Evolutionary conservation across 2,329 filamentous ascomycete species (phyloP).

Genomic region (Aspergillus sp.): DNA sequence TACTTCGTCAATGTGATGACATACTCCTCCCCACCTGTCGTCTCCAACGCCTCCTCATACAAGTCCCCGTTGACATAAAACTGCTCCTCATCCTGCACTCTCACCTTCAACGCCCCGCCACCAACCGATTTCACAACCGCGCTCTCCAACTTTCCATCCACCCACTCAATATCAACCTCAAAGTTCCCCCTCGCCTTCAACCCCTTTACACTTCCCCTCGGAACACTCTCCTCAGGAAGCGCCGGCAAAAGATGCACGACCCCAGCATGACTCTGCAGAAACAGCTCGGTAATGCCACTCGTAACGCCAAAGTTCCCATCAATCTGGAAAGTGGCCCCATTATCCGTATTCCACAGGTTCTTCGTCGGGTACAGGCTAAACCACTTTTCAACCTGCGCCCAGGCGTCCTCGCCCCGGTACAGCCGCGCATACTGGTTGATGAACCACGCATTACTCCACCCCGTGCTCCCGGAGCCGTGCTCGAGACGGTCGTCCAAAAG

Average conservation of each 20-base stretch:
- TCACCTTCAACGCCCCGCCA: background rate
- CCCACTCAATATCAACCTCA: constrained; percentile 37
- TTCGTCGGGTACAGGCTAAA: constrained; percentile 4
- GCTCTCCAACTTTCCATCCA: background rate
- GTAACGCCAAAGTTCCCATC: constrained; percentile 10
- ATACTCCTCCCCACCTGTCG: background rate
- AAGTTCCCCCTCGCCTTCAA: constrained; percentile 37
- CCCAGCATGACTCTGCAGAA: constrained; percentile 1
- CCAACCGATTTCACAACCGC: background rate
- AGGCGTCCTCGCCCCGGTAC: constrained; percentile 1
- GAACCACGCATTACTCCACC: constrained; percentile 6
- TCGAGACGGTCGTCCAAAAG: background rate
- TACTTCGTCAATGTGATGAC: background rate
- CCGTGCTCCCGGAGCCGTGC: constrained; percentile 4
- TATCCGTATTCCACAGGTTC: constrained; percentile 5
- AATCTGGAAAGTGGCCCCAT: constrained; percentile 6
- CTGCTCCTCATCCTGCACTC: background rate
- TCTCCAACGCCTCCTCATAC: background rate
- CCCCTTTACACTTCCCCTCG: constrained; percentile 29
- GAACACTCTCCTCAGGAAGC: constrained; percentile 29
- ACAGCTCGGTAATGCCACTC: constrained; percentile 5
- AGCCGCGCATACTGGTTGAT: constrained; percentile 5
- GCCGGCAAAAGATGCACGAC: constrained; percentile 38
- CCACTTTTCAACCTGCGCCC: constrained; percentile 1
- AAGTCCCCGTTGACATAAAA: background rate